Evolutionary conservation across 345 rosid species (phyloP), one percentile per base, ranked within the genome.

Genomic region (Euphorbia tirucalli): DNA sequence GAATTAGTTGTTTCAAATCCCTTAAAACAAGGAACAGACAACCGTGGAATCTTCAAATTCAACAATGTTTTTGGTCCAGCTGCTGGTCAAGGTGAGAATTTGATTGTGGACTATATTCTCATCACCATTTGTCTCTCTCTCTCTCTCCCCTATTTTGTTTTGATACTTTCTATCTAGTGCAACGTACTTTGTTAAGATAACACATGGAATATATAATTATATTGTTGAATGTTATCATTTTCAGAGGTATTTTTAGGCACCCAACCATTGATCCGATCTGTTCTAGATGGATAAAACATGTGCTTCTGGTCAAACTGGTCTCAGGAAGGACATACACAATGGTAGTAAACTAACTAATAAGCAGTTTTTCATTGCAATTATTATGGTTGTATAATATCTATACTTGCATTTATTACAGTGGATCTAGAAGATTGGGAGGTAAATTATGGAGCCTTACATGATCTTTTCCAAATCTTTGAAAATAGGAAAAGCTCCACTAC

Each of bases 291-390:
- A 41, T 95, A 85, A 78, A 92, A 89, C 77, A 97, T 92, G 54
- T 95, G 99, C 99, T n/a, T 95, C 92, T 83, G 99, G 99, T 55
- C 99, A 95, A 86, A 95, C 97, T n/a, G 99, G 99, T n/a, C 10
- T 95, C 99, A 11, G 99, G 99, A 59, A 95, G 92, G 86, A 95
- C 99, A 56, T 95, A 92, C 71, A 95, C 99, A 31, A 95, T 95
- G 99, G 99, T 92, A 76, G 28, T 77, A 11, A 46, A 58, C 61
- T 66, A 49, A 22, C 61, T 66, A 49, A 22, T 65, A 63, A 61
- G 59, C 58, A 41, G 72, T 21, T 69, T 60, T 66, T 2, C 13
- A 35, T 39, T 69, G 27, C 60, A 66, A n/a, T 56, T 60, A 30
- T 22, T 69, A 76, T 44, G 21, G 66, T 18, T 44, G 35, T 67